These are phyloP conservation scores for Cladosporium sp. DNA, from an alignment of 2,329 filamentous ascomycete species.

Conservation along the genomic window DNA sequence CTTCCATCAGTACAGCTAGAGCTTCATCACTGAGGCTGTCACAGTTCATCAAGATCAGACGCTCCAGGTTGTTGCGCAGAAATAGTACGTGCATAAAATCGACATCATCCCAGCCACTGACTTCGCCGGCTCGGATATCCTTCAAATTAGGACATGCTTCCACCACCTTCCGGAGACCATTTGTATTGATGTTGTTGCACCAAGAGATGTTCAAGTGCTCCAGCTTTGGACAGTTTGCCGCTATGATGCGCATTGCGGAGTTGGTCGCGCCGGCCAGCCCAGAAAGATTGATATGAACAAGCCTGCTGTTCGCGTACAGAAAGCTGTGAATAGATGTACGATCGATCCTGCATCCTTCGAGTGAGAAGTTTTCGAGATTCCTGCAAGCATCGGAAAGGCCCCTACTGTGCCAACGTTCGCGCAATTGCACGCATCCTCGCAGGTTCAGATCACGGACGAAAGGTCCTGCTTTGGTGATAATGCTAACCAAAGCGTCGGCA, in stretches of 20 bases:
- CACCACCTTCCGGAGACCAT: constrained; percentile 68
- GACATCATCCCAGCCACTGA: constrained; percentile 70
- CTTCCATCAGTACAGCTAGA: constrained; percentile 69
- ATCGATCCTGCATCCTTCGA: constrained; percentile 87
- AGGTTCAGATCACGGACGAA: constrained; percentile 90
- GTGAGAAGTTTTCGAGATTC: constrained; percentile 80
- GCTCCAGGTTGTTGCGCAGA: constrained; percentile 72
- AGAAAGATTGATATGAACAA: constrained; percentile 82
- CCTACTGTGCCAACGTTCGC: constrained; percentile 72
- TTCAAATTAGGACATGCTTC: constrained; percentile 66
- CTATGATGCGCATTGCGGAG: constrained; percentile 78
- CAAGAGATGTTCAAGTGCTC: constrained; percentile 85
- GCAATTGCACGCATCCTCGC: constrained; percentile 82
- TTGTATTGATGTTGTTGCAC: constrained; percentile 80
- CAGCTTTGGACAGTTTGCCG: constrained; percentile 73
- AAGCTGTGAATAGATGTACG: constrained; percentile 71
- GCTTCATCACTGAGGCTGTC: constrained; percentile 70
- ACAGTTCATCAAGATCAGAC: constrained; percentile 77
- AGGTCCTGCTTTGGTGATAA: constrained; percentile 78
- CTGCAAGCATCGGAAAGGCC: constrained; percentile 76
- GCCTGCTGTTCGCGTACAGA: constrained; percentile 68
- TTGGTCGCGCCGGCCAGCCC: constrained; percentile 77
- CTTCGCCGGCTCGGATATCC: constrained; percentile 77
- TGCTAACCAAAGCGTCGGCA: constrained; percentile 73
- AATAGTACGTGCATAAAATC: constrained; percentile 72